Percentiles rank a stretch among this genome's conserved stretches.
Evolutionary conservation across 139 green algal species (phyloP).

Genomic region (Trebouxia sp.): DNA sequence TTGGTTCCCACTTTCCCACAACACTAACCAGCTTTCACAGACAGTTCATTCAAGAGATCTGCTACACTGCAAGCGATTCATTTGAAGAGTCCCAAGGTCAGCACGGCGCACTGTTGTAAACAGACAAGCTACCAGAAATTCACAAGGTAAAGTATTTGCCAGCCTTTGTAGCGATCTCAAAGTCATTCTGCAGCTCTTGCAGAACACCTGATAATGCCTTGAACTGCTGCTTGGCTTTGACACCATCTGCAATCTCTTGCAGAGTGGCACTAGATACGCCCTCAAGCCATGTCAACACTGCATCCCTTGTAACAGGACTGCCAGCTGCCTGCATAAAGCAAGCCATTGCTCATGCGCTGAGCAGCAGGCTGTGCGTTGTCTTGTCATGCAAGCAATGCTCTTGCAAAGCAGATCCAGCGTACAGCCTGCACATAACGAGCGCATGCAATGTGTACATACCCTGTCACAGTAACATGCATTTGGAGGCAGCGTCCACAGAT

Average conservation of each 20-base stretch:
- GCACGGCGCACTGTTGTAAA: too few species aligned
- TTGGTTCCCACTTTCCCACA: too few species aligned
- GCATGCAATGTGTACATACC: too few species aligned
- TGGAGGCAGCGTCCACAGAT: too few species aligned
- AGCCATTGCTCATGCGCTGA: neutral
- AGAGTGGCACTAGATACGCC: neutral
- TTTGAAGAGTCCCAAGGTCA: too few species aligned
- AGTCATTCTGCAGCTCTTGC: slow-evolving; percentile 10
- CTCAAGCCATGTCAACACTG: slow-evolving; percentile 1
- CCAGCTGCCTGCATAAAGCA: neutral
- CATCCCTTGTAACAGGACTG: neutral
- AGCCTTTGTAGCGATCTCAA: slow-evolving; percentile 14
- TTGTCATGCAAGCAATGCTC: too few species aligned
- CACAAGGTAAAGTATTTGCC: slow-evolving; percentile 2
- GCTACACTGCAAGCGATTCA: too few species aligned
- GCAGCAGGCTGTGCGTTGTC: neutral
- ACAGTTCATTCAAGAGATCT: too few species aligned
- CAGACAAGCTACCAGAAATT: too few species aligned
- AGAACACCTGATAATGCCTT: neutral
- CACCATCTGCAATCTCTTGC: neutral
- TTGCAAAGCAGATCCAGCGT: neutral
- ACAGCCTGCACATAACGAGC: too few species aligned
- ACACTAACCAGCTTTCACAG: too few species aligned
- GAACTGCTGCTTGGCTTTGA: neutral
- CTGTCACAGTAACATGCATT: too few species aligned